Evolutionary conservation across 192 early-diverging fungal species (phyloP), one percentile per base, ranked within the genome.

Genomic region (Thoreauomyces humboldtii): DNA sequence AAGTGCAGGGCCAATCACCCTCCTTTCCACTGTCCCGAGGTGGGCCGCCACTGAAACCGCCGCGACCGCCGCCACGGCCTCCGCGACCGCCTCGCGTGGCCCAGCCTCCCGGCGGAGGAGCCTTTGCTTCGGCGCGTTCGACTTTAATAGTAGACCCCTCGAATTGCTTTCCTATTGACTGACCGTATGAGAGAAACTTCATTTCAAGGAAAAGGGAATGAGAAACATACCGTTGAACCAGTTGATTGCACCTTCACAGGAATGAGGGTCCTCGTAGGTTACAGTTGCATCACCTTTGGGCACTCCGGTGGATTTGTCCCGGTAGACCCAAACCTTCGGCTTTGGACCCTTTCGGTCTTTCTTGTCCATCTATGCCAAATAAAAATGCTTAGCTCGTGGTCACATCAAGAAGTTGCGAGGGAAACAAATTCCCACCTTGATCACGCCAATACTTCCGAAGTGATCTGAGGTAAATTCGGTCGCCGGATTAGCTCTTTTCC

Each of bases 201-300:
- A 62, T 63, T 48, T 2, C 12, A 41, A 14, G 51, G 7, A 19
- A 37, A 24, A 11, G 14, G 22, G 27, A 34, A 14, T 27, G 31
- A 60, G 1, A 27, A 44, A 24, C 43, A 22, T 80, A 77, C 86
- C 85, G 37, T 85, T 67, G 62, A 90, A 90, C 84, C 87, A 90
- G 17, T 86, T 73, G 37, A 90, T 90, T 6, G 88, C 88, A 43
- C 79, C 85, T 54, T 86, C 83, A 19, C 84, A 79, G 22, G 89
- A 77, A 15, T 73, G 77, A 3, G 89, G 87, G 72, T 91, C 89
- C 38, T 88, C 87, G 70, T 88, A 91, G 2, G 88, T 89, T 14
- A 91, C 70, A 17, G 88, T 91, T 7, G 87, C 87, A 81, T 91
- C 89, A 25, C 89, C 89, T 68, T 91, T 91, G 12, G 87, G 84